Base-by-base conservation (phyloP, 257 asterid genomes). In the Scutellaria galericulata region DNA sequence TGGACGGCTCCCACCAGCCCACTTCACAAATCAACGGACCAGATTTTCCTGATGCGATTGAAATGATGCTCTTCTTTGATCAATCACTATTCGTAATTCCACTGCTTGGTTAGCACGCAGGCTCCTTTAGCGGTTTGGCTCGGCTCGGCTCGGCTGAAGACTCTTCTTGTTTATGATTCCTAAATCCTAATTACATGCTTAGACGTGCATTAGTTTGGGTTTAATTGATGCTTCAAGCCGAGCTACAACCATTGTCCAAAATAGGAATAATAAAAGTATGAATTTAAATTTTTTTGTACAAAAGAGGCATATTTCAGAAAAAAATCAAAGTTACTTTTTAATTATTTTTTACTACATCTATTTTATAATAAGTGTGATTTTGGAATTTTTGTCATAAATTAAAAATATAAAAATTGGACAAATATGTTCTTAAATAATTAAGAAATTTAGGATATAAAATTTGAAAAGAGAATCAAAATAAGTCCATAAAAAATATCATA, bases 51-150 rank as follows among this genome's bases (percentile, higher is more conserved):
- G 54, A 71, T 79, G 56, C 52, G 41, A 68, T 10, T 1, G 40
- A 27, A 60, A 80, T 82, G 87, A 85, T 85, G 86, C 81, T 12
- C 60, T 54, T 22, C 66, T 53, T 46, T 20, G 11, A 27, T 77
- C 67, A 5, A 47, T 55, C 77, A 73, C 75, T 66, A 50, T 71
- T 59, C 13, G 27, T 71, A 48, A 76, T 54, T 20, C 35, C 73
- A 44, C 82, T 69, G 82, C 89, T 83, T 82, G 59, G 59, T 74
- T 74, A 68, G 55, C 80, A 88, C 91, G 91, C 91, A 77, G 81
- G 76, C 85, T 77, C 70, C 11, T 40, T 59, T 65, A 35, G 18
- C 75, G 37, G 70, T 80, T 81, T 53, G 61, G 80, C 82, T 62
- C 9, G 42, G 61, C 71, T 54, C 60, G 1, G 20, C 64, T 11